These are phyloP conservation scores for Zanthoxylum bungeanum DNA, from an alignment of 345 rosid genomes.

Conservation along the genomic window DNA sequence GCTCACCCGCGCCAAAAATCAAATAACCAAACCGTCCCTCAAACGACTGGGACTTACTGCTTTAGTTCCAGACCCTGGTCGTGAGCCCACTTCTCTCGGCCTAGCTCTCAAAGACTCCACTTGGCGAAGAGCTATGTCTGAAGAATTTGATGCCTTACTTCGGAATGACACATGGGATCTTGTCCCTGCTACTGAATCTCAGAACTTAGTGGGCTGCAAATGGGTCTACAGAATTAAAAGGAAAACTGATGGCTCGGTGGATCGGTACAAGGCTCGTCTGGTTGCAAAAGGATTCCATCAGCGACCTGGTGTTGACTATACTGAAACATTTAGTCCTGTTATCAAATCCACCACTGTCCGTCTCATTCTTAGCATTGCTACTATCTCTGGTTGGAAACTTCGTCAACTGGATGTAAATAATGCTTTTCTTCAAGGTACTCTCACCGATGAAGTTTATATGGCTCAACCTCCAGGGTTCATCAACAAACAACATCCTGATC, in stretches of 20 bases:
- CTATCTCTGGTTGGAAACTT: neutral
- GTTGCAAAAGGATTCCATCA: neutral
- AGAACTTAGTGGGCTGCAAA: neutral
- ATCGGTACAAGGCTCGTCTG: slow-evolving; percentile 1
- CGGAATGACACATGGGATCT: neutral
- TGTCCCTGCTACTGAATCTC: neutral
- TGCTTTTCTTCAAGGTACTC: neutral
- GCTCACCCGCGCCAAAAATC: too few species aligned
- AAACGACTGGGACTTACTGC: too few species aligned
- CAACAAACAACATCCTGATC: too few species aligned
- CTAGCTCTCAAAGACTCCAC: neutral
- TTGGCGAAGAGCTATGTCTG: neutral
- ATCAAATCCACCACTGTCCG: neutral
- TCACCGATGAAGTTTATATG: too few species aligned
- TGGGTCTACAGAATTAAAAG: neutral
- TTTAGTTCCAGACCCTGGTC: too few species aligned
- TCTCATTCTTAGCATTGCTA: neutral
- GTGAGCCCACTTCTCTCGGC: neutral
- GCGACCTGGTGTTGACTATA: neutral
- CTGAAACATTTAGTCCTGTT: neutral
- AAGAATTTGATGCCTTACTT: too few species aligned
- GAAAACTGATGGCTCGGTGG: slow-evolving; percentile 14
- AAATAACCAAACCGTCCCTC: too few species aligned
- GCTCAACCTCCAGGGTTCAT: too few species aligned
- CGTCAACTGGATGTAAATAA: too few species aligned